phyloP scores from a whole-genome alignment of 2,329 filamentous ascomycete species.

The Biscogniauxia mediterranea region DNA sequence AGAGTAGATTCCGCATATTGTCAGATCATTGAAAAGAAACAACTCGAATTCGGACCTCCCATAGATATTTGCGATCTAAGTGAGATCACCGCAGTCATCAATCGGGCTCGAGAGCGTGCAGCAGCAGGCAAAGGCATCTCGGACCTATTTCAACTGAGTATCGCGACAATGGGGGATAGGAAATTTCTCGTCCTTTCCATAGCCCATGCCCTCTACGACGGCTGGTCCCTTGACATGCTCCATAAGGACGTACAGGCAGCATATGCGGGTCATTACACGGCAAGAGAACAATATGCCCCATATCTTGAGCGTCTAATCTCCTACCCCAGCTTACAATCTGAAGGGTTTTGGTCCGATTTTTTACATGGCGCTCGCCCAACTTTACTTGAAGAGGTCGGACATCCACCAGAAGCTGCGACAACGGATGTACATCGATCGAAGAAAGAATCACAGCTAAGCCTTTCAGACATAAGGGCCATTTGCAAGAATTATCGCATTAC shows the following conservation, averaged over 20 bases:
- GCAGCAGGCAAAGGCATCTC: constrained; percentile 33
- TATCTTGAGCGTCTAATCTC: constrained; percentile 56
- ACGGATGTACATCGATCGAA: constrained; percentile 42
- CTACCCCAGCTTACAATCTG: constrained; percentile 41
- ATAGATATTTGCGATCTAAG: constrained; percentile 28
- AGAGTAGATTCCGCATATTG: constrained; percentile 49
- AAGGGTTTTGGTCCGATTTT: constrained; percentile 69
- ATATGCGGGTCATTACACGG: constrained; percentile 48
- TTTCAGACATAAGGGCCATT: constrained; percentile 49
- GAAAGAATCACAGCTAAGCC: constrained; percentile 39
- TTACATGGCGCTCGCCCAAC: constrained; percentile 51
- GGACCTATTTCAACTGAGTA: constrained; percentile 49
- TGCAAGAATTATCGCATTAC: constrained; percentile 69
- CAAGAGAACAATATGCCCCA: constrained; percentile 48
- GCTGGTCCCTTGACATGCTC: constrained; percentile 74
- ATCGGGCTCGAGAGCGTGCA: constrained; percentile 39
- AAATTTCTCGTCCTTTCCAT: constrained; percentile 65
- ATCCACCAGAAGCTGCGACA: background rate
- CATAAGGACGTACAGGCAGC: constrained; percentile 68
- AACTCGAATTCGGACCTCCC: constrained; percentile 18
- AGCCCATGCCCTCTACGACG: constrained; percentile 86
- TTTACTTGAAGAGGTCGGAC: constrained; percentile 22
- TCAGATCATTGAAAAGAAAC: constrained; percentile 43
- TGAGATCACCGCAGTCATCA: constrained; percentile 37
- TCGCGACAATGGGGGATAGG: constrained; percentile 35